Evolutionary conservation across 2,329 filamentous ascomycete species (phyloP).

Genomic region (Bipolaris sorokiniana): DNA sequence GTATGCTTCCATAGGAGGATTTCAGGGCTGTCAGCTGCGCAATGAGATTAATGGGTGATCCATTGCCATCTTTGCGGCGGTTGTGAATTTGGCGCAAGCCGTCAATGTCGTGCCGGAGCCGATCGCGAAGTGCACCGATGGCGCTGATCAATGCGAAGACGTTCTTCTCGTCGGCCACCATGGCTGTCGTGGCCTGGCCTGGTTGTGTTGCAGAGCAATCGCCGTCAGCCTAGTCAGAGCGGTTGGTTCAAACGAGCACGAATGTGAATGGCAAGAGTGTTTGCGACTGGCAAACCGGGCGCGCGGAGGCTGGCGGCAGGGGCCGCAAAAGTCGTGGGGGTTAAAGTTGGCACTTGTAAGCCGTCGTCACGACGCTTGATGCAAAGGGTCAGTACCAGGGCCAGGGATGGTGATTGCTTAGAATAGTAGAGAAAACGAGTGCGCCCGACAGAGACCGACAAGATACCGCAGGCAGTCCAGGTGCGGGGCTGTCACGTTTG

Average conservation of each 20-base stretch:
- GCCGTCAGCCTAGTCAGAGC: slow-evolving; percentile 7
- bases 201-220: slow-evolving; percentile 25
- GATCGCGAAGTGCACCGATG: slow-evolving; percentile 38
- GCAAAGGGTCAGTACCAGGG: slow-evolving; percentile 6
- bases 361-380: slow-evolving; percentile 9
- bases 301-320: slow-evolving; percentile 9
- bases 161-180: slow-evolving; percentile 37
- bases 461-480: slow-evolving; percentile 3
- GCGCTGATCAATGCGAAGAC: slow-evolving; percentile 37
- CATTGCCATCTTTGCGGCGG: slow-evolving; percentile 40
- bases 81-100: slow-evolving; percentile 45
- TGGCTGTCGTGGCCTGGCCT: slow-evolving; percentile 22
- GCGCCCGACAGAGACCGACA: slow-evolving; percentile 12
- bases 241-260: slow-evolving; percentile 8
- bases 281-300: slow-evolving; percentile 8
- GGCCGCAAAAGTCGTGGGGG: slow-evolving; percentile 4
- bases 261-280: slow-evolving; percentile 1
- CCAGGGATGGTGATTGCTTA: slow-evolving; percentile 8
- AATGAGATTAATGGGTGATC: slow-evolving; percentile 45
- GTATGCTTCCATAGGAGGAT: slow-evolving; percentile 43
- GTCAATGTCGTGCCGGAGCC: slow-evolving; percentile 42
- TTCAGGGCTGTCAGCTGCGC: slow-evolving; percentile 45
- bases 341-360: slow-evolving; percentile 20
- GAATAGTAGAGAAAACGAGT: not conserved
- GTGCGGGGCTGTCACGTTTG: slow-evolving; percentile 2